A percentile compares a stretch with the other conserved stretches of the same genome.
phyloP scores from a whole-genome alignment of 352 stramenopile genomes.

The Pythium brachiatum region DNA sequence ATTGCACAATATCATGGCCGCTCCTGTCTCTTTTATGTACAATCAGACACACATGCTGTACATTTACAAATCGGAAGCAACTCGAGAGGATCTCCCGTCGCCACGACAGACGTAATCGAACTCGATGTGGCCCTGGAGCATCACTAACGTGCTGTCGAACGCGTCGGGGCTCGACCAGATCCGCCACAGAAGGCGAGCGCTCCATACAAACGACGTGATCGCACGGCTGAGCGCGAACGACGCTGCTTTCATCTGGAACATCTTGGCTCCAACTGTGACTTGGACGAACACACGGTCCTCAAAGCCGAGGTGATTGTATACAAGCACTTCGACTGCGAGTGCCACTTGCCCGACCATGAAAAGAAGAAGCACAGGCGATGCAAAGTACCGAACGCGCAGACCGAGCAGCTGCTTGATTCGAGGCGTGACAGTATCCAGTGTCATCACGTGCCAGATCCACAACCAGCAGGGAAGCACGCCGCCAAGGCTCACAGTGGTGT shows the following conservation, averaged over 20 bases:
- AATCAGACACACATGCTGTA: no score
- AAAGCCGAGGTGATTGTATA: neutral
- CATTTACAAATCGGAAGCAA: no score
- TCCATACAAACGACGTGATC: neutral
- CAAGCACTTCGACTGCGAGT: neutral
- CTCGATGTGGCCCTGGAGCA: neutral
- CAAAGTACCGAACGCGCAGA: neutral
- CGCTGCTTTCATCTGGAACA: neutral
- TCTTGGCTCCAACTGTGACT: neutral
- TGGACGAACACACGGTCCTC: neutral
- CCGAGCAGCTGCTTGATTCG: neutral
- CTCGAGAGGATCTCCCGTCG: neutral
- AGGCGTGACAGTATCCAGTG: neutral
- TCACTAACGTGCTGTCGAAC: neutral
- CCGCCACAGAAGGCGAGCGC: neutral
- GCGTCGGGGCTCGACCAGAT: neutral
- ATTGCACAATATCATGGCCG: no score
- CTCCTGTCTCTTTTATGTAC: no score
- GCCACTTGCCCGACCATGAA: neutral
- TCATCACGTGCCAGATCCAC: conserved; percentile 1
- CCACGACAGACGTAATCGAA: neutral
- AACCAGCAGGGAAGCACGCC: neutral
- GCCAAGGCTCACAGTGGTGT: neutral
- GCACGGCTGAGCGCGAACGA: neutral
- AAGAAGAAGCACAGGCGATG: neutral